Percentiles rank a stretch among this genome's conserved stretches.
Conservation (phyloP, 2,329 filamentous ascomycete species). For the Pyrenophora graminea region DNA sequence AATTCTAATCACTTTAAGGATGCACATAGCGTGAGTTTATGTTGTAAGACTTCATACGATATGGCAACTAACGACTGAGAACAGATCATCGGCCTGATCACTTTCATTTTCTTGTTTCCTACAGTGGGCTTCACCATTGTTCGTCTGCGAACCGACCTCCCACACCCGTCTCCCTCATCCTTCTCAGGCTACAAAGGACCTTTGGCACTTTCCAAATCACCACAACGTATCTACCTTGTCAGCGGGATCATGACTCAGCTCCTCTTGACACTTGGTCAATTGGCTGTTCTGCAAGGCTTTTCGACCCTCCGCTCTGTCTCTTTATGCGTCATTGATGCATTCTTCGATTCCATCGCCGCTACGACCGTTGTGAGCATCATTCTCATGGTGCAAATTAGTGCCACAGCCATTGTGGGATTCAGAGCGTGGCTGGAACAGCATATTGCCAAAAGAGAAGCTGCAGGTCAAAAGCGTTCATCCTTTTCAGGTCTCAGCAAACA, state of each 20-base stretch:
- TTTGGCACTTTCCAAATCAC: conserved; percentile 25
- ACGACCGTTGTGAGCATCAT: conserved; percentile 21
- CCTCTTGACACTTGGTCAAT: conserved; percentile 23
- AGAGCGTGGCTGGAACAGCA: conserved; percentile 33
- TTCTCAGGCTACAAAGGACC: conserved; percentile 29
- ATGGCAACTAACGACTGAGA: not conserved
- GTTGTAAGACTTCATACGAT: too few species aligned
- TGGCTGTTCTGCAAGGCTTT: conserved; percentile 30
- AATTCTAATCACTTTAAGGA: conserved; percentile 30
- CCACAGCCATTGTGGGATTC: conserved; percentile 25
- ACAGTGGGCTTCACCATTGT: conserved; percentile 19
- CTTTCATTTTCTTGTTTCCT: conserved; percentile 26
- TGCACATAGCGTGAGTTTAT: conserved; percentile 27
- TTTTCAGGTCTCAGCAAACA: not conserved
- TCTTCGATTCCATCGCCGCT: conserved; percentile 24
- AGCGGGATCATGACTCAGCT: conserved; percentile 26
- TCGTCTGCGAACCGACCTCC: conserved; percentile 29
- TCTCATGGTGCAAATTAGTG: conserved; percentile 28
- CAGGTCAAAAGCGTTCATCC: not conserved
- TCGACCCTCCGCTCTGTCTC: conserved; percentile 27
- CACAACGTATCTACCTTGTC: conserved; percentile 30
- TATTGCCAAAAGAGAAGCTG: conserved; percentile 24
- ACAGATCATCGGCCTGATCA: conserved; percentile 32
- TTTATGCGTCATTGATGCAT: conserved; percentile 34
- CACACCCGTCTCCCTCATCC: conserved; percentile 22